Evolutionary conservation across 805 yeast genomes (phyloP).

Genomic region (Blastobotrys chiropterorum): DNA sequence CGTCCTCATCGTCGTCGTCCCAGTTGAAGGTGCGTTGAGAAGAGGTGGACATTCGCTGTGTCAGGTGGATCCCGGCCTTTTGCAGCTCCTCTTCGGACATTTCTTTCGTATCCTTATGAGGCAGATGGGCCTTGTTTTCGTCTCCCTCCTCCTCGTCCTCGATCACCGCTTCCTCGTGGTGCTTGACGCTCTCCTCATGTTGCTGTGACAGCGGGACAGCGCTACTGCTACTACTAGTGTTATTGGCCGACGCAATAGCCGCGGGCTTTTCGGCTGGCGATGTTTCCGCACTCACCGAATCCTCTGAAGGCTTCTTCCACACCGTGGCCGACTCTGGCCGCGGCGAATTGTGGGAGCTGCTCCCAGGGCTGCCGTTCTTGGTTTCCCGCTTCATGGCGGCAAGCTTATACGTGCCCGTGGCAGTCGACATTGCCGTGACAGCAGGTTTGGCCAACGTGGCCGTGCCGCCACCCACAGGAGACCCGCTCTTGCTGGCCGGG

Average conservation of each 20-base stretch:
- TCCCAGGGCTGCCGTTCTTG: constrained; percentile 11
- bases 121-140: too few relatives aligned
- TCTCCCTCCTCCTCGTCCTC: neutral
- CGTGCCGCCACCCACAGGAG: constrained; percentile 7
- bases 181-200: neutral
- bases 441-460: neutral
- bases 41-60: constrained; percentile 27
- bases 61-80: constrained; percentile 31
- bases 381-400: constrained; percentile 19
- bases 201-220: neutral
- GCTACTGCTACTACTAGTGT: neutral
- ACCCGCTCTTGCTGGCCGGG: constrained; percentile 4
- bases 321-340: constrained; percentile 16
- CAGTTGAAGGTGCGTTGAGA: constrained; percentile 27
- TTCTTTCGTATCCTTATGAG: too few relatives aligned
- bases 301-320: constrained; percentile 17
- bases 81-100: constrained; percentile 30
- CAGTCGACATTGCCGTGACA: constrained; percentile 18
- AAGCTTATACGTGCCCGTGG: constrained; percentile 26
- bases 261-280: constrained; percentile 4
- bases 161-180: neutral
- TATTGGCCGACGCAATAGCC: constrained; percentile 1
- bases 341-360: constrained; percentile 14
- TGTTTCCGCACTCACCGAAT: too few relatives aligned
- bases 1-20: constrained; percentile 37